These are phyloP conservation scores for Earliella scabrosa DNA, from an alignment of 1,284 basidiomycete species.

Conservation along the genomic window DNA sequence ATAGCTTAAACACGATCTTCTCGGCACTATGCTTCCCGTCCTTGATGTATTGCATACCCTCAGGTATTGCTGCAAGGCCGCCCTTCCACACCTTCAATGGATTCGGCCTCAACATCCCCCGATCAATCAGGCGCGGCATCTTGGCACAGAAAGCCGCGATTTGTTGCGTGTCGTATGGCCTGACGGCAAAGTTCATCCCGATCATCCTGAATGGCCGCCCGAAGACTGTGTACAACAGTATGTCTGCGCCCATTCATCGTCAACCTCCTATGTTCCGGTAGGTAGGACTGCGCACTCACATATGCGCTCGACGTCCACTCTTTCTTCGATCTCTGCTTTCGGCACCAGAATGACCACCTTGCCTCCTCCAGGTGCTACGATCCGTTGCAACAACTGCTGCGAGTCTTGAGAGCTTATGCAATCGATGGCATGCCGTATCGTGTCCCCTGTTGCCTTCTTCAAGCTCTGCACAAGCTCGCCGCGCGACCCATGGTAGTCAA, in stretches of 20 bases:
- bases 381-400: conserved; percentile 23
- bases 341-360: conserved; percentile 15
- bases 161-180: conserved; percentile 21
- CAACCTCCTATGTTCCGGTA: neutral
- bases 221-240: conserved; percentile 28
- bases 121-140: conserved; percentile 26
- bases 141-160: conserved; percentile 30
- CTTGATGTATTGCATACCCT: conserved; percentile 30
- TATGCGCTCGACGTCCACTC: conserved; percentile 2
- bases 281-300: neutral
- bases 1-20: conserved; percentile 31
- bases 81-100: conserved; percentile 29
- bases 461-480: conserved; percentile 19
- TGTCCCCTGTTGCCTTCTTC: conserved; percentile 24
- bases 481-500: conserved; percentile 34
- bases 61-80: conserved; percentile 25
- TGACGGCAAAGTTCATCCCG: conserved; percentile 9
- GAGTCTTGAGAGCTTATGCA: conserved; percentile 18
- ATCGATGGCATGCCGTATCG: conserved; percentile 25
- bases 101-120: conserved; percentile 26
- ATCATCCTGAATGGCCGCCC: conserved; percentile 22
- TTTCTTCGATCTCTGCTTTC: neutral
- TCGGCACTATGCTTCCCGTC: conserved; percentile 33
- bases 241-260: conserved; percentile 12
- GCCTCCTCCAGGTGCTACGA: conserved; percentile 23